These are phyloP conservation scores for Sarcodon sp. DNA, from an alignment of 768 basidiomycete species.

Conservation along the genomic window DNA sequence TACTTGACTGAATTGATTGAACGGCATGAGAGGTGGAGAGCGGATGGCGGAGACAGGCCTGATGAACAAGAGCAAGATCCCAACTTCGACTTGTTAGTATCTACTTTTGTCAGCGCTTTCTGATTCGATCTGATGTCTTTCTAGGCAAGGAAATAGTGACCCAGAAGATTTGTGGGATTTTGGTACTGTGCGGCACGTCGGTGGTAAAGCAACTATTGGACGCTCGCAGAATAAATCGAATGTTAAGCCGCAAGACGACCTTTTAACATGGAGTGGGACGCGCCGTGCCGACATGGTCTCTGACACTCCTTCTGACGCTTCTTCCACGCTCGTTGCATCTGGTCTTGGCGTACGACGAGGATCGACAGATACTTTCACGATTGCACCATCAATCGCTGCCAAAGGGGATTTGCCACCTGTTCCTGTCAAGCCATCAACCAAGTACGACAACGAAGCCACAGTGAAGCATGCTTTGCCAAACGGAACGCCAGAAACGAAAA, in stretches of 20 bases:
- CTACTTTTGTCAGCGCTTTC: background rate
- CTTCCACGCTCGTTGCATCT: background rate
- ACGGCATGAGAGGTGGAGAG: constrained; percentile 85
- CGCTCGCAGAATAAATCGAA: constrained; percentile 34
- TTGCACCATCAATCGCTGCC: constrained; percentile 25
- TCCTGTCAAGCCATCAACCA: constrained; percentile 22
- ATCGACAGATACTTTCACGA: background rate
- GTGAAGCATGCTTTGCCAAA: constrained; percentile 31
- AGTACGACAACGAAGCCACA: constrained; percentile 50
- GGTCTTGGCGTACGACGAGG: too few relatives aligned
- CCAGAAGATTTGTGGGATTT: constrained; percentile 93
- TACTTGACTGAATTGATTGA: constrained; percentile 96
- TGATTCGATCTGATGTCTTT: constrained; percentile 1
- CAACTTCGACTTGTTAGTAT: constrained; percentile 50
- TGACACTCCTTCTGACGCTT: background rate
- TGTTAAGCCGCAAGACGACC: background rate
- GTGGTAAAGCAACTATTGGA: constrained; percentile 44
- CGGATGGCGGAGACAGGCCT: constrained; percentile 68
- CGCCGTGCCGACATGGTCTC: constrained; percentile 15
- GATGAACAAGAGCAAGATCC: constrained; percentile 60
- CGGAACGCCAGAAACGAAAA: constrained; percentile 8
- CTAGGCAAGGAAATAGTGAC: constrained; percentile 43
- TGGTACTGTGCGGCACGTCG: constrained; percentile 80
- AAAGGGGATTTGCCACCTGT: constrained; percentile 56
- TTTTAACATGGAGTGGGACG: constrained; percentile 16